These are phyloP conservation scores for Fonsecaea multimorphosa DNA, from an alignment of 2,329 filamentous ascomycete species.

Conservation along the genomic window DNA sequence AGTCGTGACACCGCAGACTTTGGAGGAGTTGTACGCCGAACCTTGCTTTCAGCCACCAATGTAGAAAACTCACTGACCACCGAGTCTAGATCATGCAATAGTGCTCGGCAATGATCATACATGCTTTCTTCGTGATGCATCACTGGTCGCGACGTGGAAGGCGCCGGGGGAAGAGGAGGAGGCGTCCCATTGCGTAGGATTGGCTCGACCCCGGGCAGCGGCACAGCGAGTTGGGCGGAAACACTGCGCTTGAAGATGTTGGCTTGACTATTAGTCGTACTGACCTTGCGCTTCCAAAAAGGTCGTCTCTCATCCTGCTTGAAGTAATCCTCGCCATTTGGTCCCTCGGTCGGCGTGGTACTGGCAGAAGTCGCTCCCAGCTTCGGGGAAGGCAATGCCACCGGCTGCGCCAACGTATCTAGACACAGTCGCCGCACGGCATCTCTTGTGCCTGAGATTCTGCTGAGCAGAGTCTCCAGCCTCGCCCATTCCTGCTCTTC, in stretches of 20 bases:
- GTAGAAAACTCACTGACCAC: slow-evolving; percentile 82
- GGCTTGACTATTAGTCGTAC: slow-evolving; percentile 50
- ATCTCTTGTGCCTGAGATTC: slow-evolving; percentile 85
- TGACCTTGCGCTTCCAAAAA: slow-evolving; percentile 93
- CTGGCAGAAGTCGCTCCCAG: slow-evolving; percentile 28
- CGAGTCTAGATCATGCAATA: slow-evolving; percentile 83
- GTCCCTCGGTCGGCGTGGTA: slow-evolving; percentile 43
- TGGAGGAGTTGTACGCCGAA: slow-evolving; percentile 67
- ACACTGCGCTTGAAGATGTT: slow-evolving; percentile 56
- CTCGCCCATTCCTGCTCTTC: slow-evolving; percentile 87
- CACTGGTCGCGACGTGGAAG: slow-evolving; percentile 8
- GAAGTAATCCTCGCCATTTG: slow-evolving; percentile 44
- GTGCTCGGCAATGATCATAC: slow-evolving; percentile 79
- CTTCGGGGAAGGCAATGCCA: slow-evolving; percentile 41
- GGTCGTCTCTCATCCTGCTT: slow-evolving; percentile 65
- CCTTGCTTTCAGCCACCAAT: slow-evolving; percentile 78
- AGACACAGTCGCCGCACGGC: slow-evolving; percentile 84
- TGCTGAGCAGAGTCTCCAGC: slow-evolving; percentile 82
- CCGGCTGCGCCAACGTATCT: slow-evolving; percentile 64
- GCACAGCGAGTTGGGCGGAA: slow-evolving; percentile 61
- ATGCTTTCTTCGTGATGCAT: slow-evolving; percentile 65
- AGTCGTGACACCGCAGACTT: slow-evolving; percentile 61
- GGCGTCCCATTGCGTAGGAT: slow-evolving; percentile 34
- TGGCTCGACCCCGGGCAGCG: slow-evolving; percentile 47
- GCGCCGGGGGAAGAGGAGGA: slow-evolving; percentile 24